phyloP scores from a whole-genome alignment of 2,329 filamentous ascomycete genomes.

The Ceratocystis colombiana region DNA sequence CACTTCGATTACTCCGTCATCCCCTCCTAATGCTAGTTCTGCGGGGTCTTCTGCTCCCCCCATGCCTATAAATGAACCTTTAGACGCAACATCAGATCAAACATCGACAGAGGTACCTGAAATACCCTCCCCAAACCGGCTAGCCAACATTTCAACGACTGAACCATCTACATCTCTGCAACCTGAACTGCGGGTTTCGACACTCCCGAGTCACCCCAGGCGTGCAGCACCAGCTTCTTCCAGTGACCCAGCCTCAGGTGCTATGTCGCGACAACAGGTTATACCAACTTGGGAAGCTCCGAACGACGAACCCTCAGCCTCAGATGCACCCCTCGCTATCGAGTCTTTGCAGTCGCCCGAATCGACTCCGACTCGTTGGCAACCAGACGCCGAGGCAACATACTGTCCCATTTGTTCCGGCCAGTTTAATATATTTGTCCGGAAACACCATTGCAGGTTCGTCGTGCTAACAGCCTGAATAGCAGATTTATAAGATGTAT shows the following conservation, averaged over 20 bases:
- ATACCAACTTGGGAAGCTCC: conserved; percentile 9
- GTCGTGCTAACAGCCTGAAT: conserved; percentile 28
- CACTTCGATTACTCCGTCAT: not conserved
- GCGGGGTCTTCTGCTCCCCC: not conserved
- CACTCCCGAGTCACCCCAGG: not conserved
- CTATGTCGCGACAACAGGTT: conserved; percentile 13
- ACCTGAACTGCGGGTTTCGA: not conserved
- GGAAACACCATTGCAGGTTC: conserved; percentile 86
- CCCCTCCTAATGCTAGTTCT: not conserved
- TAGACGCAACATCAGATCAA: not conserved
- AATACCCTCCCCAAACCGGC: not conserved
- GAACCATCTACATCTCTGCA: conserved; percentile 27
- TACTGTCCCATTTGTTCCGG: conserved; percentile 75
- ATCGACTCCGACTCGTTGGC: conserved; percentile 65
- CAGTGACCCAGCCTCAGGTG: not conserved
- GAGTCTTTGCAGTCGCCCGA: conserved; percentile 30
- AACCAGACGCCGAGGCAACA: conserved; percentile 73
- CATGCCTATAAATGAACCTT: not conserved
- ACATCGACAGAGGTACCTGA: not conserved
- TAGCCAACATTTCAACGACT: not conserved
- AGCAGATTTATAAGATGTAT: too few species aligned
- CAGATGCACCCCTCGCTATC: not conserved
- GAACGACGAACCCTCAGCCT: conserved; percentile 15
- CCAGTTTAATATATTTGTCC: conserved; percentile 72
- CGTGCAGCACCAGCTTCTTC: not conserved